Base-by-base conservation (phyloP, 495 filamentous ascomycete species). In the Thozetella sp. region DNA sequence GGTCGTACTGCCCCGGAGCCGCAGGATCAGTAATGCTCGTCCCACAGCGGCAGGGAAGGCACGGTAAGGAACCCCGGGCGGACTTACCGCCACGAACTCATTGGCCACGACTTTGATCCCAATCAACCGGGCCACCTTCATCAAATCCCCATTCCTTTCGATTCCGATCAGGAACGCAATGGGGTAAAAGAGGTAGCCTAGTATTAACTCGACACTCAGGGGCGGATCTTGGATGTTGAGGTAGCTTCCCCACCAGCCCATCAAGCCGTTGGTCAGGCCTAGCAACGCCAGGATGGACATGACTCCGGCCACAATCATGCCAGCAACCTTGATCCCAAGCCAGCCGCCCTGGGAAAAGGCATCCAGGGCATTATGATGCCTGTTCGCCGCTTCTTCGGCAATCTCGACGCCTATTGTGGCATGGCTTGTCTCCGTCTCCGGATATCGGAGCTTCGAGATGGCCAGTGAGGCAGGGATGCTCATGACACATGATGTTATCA, bases 211-310 rank as follows among this genome's bases (percentile, higher is more conserved):
- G 54, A 94, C 72, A 17, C 89, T 93, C 56, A 95, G 72, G 1
- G n/a, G n/a, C n/a, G n/a, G n/a, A n/a, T 78, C 76, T 12, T 86
- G 86, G 50, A 88, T 71, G 63, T 85, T 77, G 69, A 93, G 88
- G 70, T 93, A 96, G n/a, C 77, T 77, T 59, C 91, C 91, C 89
- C 90, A 93, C 91, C 92, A 94, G 25, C 83, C 86, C 30, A 96
- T 81, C 2, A 96, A 80, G 17, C 86, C 90, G 61, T 96, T 86
- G 27, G n/a, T 20, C 10, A 48, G 3, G 10, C 43, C 43, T 9
- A 83, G 72, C 3, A 94, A 83, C 9, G 78, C 87, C 27, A 94
- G 75, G 25, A 93, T 82, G 0, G 89, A 88, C 63, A 94, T 87
- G 63, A 96, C 92, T 67, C 90, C 92, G 12, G 94, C 83, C 10